These are phyloP conservation scores for Aspergillus novoparasiticus DNA, from an alignment of 2,329 filamentous ascomycete genomes.

Conservation along the genomic window DNA sequence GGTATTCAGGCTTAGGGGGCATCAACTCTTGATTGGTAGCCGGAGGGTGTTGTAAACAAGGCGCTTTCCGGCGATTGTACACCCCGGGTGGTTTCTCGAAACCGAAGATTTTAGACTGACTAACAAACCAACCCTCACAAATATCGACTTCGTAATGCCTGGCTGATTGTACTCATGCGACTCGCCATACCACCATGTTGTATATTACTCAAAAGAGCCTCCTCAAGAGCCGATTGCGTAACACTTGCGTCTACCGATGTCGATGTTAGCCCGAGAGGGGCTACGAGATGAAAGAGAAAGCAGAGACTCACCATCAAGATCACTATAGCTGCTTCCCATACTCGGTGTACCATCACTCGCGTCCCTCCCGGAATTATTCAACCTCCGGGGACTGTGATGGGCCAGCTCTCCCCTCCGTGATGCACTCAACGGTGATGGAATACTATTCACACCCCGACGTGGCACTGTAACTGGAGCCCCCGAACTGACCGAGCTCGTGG, in stretches of 20 bases:
- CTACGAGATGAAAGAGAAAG: neutral
- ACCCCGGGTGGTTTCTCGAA: neutral
- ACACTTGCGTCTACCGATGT: conserved; percentile 58
- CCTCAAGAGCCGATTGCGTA: conserved; percentile 66
- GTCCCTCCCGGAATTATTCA: conserved; percentile 39
- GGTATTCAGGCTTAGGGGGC: neutral
- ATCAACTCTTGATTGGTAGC: neutral
- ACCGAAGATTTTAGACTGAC: neutral
- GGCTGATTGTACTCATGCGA: conserved; percentile 55
- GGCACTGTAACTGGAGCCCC: conserved; percentile 31
- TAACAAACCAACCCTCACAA: conserved; percentile 27
- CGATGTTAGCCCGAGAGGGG: conserved; percentile 7
- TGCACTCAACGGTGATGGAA: conserved; percentile 38
- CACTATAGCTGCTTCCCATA: conserved; percentile 68
- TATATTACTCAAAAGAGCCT: conserved; percentile 65
- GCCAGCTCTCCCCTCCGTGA: conserved; percentile 53
- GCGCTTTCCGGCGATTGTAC: too few relatives aligned
- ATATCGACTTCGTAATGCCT: conserved; percentile 57
- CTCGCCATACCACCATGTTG: conserved; percentile 55
- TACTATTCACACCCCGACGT: conserved; percentile 16
- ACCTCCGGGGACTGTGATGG: conserved; percentile 50
- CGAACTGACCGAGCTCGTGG: conserved; percentile 43
- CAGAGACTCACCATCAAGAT: conserved; percentile 57
- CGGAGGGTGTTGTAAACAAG: neutral
- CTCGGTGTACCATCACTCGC: conserved; percentile 60